These are phyloP conservation scores for Fusarium buharicum DNA, from an alignment of 2,329 filamentous ascomycete species.

Conservation along the genomic window DNA sequence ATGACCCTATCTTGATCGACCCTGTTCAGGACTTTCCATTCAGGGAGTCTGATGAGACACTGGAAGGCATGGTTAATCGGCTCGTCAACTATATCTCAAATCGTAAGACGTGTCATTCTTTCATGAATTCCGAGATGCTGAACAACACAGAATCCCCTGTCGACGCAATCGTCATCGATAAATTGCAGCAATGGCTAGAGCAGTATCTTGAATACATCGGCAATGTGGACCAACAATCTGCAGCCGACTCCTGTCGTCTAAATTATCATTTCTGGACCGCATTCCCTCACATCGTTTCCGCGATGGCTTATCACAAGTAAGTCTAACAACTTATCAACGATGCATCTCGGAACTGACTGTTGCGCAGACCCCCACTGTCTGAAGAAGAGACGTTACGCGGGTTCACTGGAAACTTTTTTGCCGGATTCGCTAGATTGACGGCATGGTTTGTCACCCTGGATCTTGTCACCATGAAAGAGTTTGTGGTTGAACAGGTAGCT, in stretches of 20 bases:
- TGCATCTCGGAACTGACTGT: conserved; percentile 8
- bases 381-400: conserved; percentile 46
- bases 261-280: conserved; percentile 63
- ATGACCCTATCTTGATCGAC: conserved; percentile 49
- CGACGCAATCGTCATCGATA: conserved; percentile 57
- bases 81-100: conserved; percentile 51
- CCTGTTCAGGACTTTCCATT: conserved; percentile 61
- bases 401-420: conserved; percentile 51
- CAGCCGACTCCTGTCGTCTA: conserved; percentile 56
- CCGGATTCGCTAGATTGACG: conserved; percentile 59
- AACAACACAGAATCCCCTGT: conserved; percentile 53
- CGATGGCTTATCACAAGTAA: conserved; percentile 54
- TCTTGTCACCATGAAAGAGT: conserved; percentile 35
- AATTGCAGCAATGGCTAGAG: conserved; percentile 62
- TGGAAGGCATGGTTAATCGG: conserved; percentile 50
- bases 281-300: conserved; percentile 61
- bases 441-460: conserved; percentile 65
- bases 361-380: conserved; percentile 42
- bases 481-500: conserved; percentile 11
- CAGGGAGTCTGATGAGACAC: conserved; percentile 47
- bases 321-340: conserved; percentile 23
- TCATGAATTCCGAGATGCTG: conserved; percentile 29
- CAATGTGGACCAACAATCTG: conserved; percentile 48
- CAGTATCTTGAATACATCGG: conserved; percentile 57
- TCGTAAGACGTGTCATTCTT: conserved; percentile 40